phyloP scores from a whole-genome alignment of 2,329 filamentous ascomycete species.

The Zymoseptoria brevis region DNA sequence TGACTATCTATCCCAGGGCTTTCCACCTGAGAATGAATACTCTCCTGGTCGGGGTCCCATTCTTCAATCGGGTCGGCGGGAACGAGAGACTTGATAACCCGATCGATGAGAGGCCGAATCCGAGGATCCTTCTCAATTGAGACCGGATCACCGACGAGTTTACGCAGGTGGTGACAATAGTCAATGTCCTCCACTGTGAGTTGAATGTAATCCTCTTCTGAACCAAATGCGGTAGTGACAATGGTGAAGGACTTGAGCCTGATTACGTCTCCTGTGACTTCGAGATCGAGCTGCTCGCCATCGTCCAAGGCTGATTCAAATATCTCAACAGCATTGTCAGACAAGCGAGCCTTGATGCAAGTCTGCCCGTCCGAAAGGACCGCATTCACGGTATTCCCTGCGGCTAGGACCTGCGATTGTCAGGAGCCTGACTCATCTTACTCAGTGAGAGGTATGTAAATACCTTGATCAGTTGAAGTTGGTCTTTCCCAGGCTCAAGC shows the following conservation, averaged over 20 bases:
- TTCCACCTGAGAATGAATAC: background rate
- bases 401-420: slow-evolving; percentile 11
- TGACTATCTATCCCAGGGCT: background rate
- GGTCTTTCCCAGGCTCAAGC: slow-evolving; percentile 3
- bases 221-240: slow-evolving; percentile 23
- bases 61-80: background rate
- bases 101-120: slow-evolving; percentile 12
- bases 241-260: slow-evolving; percentile 16
- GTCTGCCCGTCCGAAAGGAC: slow-evolving; percentile 22
- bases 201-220: slow-evolving; percentile 19
- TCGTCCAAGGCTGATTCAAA: slow-evolving; percentile 18
- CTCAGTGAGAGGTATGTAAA: slow-evolving; percentile 1
- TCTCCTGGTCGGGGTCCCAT: background rate
- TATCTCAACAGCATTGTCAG: slow-evolving; percentile 12
- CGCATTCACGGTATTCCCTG: slow-evolving; percentile 9
- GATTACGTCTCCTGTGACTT: slow-evolving; percentile 23
- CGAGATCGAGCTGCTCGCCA: slow-evolving; percentile 12
- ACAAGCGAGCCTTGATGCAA: slow-evolving; percentile 20
- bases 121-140: slow-evolving; percentile 14
- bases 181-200: slow-evolving; percentile 22
- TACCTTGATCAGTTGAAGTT: slow-evolving; percentile 17
- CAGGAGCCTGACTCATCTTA: background rate
- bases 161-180: slow-evolving; percentile 22
- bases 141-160: slow-evolving; percentile 11
- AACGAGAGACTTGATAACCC: background rate